Evolutionary conservation across 441 rosid species (phyloP), one percentile per base, ranked within the genome.

Genomic region (Isatis lusitanica): DNA sequence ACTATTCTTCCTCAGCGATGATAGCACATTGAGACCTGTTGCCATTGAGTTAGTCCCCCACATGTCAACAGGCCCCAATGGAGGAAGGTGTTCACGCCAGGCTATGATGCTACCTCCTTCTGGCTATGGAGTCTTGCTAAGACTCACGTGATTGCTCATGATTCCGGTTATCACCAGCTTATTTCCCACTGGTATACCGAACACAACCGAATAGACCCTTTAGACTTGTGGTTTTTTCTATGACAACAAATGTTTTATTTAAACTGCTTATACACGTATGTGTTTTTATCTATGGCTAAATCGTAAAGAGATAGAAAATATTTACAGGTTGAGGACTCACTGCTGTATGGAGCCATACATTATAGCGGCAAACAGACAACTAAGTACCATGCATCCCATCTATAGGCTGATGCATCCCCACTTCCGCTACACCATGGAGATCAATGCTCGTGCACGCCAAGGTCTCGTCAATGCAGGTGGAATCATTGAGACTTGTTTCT

Each of bases 381-480:
- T 92, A 4, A 90, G 96, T 28, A 81, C 66, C 0, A 79, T 88
- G 90, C 97, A 92, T 76, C 97, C 96, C 2, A 83, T 92, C 38
- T 74, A 86, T 40, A 78, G 82, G 58, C 68, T 92, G 2, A 12
- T 92, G 18, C 83, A 75, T 21, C 97, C 97, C 3, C 93, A 92
- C 62, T 88, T 92, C 71, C 80, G 96, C 5, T 92, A 92, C 84
- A 90, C 95, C 6, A 85, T 91, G 85, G 92, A 88, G 71, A 88
- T 88, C 80, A 91, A 91, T 61, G 85, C 90, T 24, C 74, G 88
- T 11, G 90, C 97, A 44, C 85, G 92, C 17, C 76, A 73, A 57
- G 61, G 73, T 4, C 85, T 88, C 8, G 46, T 89, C 73, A 87
- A 78, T 62, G 88, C 87, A 1, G 86, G 58, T 15, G 95, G 97